Evolutionary conservation across 345 rosid species (phyloP), one percentile per base, ranked within the genome.

Genomic region (Acer campestre): DNA sequence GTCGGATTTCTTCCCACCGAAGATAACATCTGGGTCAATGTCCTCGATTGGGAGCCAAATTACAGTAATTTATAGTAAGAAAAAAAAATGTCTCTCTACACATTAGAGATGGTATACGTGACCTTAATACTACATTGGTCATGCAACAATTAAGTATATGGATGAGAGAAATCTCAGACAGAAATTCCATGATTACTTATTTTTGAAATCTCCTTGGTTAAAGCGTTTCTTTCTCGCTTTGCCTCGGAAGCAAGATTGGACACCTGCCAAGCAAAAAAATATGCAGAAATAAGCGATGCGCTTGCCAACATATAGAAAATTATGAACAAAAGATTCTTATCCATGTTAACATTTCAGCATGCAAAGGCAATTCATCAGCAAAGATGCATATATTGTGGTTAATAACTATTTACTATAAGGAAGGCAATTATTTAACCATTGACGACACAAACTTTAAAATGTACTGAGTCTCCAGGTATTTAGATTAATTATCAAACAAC

Each of bases 111-210:
- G 72, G 53, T 17, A 48, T 61, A 10, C 7, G 16, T 42, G 76
- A 69, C 7, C 75, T 68, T 22, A 61, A 55, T 27, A 35, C 48
- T 22, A 73, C 18, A 80, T 38, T 38, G 40, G 48, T 55, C 17
- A 2, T 58, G 44, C 29, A 29, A 53, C 17, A 53, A 46, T n/a
- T 13, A 20, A 56, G 73, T 7, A 31, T 38, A 16, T 4, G 40
- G 70, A 35, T 0, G 29, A 17, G 49, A 46, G 18, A 38, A 70
- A 29, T 64, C 77, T 96, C 89, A 94, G 20, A 96, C 91, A 10
- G 98, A 88, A 77, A 97, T 97, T 61, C 99, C 98, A 25, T 88
- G 85, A 76, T 92, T 90, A 72, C 97, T 92, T 81, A 97, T 97
- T 85, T 93, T 94, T 71, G 90, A 84, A 63, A 97, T 94, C 88